phyloP scores from a whole-genome alignment of 2,329 filamentous ascomycete species.

The Daldinia eschscholtzii region DNA sequence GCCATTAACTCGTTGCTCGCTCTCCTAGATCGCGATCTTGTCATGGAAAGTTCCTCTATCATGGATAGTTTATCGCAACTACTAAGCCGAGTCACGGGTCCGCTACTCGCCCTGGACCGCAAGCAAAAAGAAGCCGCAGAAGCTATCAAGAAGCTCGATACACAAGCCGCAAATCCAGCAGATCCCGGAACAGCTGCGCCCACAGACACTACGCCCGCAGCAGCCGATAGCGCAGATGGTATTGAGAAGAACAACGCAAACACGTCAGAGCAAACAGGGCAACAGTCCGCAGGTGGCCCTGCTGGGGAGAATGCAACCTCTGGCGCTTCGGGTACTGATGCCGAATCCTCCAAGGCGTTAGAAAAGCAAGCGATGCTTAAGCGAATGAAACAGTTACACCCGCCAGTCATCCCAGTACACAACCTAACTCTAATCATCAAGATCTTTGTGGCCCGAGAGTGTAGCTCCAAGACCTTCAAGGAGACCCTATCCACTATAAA shows the following conservation, averaged over 20 bases:
- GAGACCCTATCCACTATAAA: conserved; percentile 99
- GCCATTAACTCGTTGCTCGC: conserved; percentile 91
- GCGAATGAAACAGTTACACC: conserved; percentile 73
- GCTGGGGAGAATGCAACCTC: conserved; percentile 46
- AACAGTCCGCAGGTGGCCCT: conserved; percentile 30
- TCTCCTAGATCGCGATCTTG: conserved; percentile 90
- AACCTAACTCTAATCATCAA: conserved; percentile 96
- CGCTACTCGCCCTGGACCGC: conserved; percentile 83
- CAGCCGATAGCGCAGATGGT: conserved; percentile 37
- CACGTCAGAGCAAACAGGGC: conserved; percentile 44
- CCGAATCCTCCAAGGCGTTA: conserved; percentile 55
- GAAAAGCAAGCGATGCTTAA: conserved; percentile 60
- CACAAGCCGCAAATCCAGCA: conserved; percentile 46
- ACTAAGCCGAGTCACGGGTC: conserved; percentile 88
- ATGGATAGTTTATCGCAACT: conserved; percentile 94
- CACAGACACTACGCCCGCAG: conserved; percentile 32
- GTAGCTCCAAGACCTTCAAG: conserved; percentile 97
- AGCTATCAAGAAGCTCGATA: conserved; percentile 55
- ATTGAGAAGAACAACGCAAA: conserved; percentile 35
- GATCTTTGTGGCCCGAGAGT: conserved; percentile 95
- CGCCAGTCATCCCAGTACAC: conserved; percentile 86
- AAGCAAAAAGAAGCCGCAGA: conserved; percentile 63
- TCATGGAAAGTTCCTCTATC: conserved; percentile 96
- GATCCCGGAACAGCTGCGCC: conserved; percentile 37
- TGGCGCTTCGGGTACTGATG: conserved; percentile 49